A percentile compares a stretch with the other conserved stretches of the same genome.
Evolutionary conservation across 2,329 filamentous ascomycete genomes (phyloP).

Genomic region (Colletotrichum tanaceti): DNA sequence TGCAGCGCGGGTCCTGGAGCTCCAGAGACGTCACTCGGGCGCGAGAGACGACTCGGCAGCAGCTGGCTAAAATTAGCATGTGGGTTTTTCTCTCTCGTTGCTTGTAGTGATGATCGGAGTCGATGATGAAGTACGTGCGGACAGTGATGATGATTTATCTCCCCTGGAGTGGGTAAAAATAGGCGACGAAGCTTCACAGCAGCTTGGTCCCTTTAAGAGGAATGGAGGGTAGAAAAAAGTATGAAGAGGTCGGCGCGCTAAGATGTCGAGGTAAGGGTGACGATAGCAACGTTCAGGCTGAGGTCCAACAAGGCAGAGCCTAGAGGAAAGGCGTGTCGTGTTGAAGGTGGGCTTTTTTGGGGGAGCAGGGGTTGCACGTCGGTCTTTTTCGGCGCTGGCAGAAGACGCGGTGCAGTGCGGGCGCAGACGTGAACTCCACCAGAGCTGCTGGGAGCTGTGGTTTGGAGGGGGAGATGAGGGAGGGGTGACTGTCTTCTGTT

Average conservation of each 20-base stretch:
- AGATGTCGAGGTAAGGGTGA: conserved; percentile 32
- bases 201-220: conserved; percentile 14
- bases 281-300: conserved; percentile 35
- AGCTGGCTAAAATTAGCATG: conserved; percentile 68
- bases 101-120: conserved; percentile 38
- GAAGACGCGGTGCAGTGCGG: conserved; percentile 29
- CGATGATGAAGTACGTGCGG: conserved; percentile 36
- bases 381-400: conserved; percentile 33
- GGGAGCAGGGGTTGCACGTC: conserved; percentile 37
- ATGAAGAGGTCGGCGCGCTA: conserved; percentile 23
- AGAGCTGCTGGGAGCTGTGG: conserved; percentile 37
- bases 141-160: conserved; percentile 27
- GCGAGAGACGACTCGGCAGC: conserved; percentile 66
- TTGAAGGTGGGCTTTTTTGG: conserved; percentile 38
- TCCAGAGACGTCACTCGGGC: conserved; percentile 63
- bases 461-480: conserved; percentile 37
- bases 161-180: conserved; percentile 47
- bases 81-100: conserved; percentile 51
- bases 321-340: conserved; percentile 28
- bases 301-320: conserved; percentile 29
- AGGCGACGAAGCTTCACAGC: conserved; percentile 30
- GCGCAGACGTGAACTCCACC: conserved; percentile 26
- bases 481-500: conserved; percentile 7
- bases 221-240: conserved; percentile 8
- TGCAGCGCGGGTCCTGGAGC: conserved; percentile 56